These are phyloP conservation scores for Fusarium sarcochroum DNA, from an alignment of 2,329 filamentous ascomycete genomes.

Conservation along the genomic window DNA sequence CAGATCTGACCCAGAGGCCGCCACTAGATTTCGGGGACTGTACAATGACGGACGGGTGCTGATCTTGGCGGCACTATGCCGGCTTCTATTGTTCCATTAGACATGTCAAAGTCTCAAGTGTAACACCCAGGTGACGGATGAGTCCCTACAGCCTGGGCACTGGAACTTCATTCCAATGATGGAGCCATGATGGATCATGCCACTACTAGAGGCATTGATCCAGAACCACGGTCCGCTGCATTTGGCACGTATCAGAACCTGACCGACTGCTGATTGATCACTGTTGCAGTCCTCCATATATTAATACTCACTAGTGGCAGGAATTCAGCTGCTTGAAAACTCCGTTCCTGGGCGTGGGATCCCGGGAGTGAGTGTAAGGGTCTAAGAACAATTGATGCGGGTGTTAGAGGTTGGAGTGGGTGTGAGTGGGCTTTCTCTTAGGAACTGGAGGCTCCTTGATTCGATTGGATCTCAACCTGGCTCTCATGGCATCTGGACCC, in stretches of 20 bases:
- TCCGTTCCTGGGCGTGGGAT: slow-evolving; percentile 34
- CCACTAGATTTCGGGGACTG: slow-evolving; percentile 28
- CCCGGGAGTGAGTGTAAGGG: slow-evolving; percentile 25
- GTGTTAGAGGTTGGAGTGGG: slow-evolving; percentile 29
- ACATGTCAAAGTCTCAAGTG: slow-evolving; percentile 30
- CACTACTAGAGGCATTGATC: slow-evolving; percentile 19
- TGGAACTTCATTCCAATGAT: slow-evolving; percentile 42
- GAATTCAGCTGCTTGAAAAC: slow-evolving; percentile 1
- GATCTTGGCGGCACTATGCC: slow-evolving; percentile 17
- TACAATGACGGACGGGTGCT: slow-evolving; percentile 21
- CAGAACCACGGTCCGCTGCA: slow-evolving; percentile 24
- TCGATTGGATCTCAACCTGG: slow-evolving; percentile 29
- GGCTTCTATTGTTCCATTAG: slow-evolving; percentile 35
- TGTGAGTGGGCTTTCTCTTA: slow-evolving; percentile 34
- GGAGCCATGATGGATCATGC: slow-evolving; percentile 26
- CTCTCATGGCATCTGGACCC: slow-evolving; percentile 10
- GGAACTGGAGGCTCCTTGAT: slow-evolving; percentile 22
- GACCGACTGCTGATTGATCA: slow-evolving; percentile 6
- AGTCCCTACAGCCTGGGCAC: slow-evolving; percentile 37
- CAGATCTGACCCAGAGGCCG: slow-evolving; percentile 31
- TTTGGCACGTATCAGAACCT: slow-evolving; percentile 11
- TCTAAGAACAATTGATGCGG: slow-evolving; percentile 24
- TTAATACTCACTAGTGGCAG: not conserved
- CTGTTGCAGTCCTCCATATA: slow-evolving; percentile 5
- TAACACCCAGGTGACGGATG: slow-evolving; percentile 13